phyloP scores from a whole-genome alignment of 805 yeast species.

The Clavispora vitiphila region DNA sequence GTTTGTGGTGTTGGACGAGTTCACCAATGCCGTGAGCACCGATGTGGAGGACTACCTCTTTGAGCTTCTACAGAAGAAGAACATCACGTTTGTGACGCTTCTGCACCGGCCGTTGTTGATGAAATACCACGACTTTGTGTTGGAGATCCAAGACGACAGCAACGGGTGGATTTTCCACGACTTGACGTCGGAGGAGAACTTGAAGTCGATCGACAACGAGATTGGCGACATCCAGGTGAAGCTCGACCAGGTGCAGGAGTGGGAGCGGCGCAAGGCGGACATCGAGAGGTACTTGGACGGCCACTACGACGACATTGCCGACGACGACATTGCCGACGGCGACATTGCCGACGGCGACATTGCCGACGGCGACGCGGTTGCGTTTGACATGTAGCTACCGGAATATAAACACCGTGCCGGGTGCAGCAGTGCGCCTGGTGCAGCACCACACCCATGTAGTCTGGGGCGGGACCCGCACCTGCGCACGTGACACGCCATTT shows the following conservation, averaged over 20 bases:
- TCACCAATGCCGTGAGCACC: constrained; percentile 87
- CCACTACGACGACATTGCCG: constrained; percentile 12
- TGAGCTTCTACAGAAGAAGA: constrained; percentile 63
- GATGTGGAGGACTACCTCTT: constrained; percentile 87
- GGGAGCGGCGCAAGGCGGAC: constrained; percentile 58
- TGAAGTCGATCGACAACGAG: constrained; percentile 68
- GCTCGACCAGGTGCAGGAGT: constrained; percentile 50
- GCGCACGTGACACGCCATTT: constrained; percentile 4
- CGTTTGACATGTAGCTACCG: too few species aligned
- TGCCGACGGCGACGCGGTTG: neutral
- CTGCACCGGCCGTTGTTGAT: constrained; percentile 79
- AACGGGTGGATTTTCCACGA: constrained; percentile 47
- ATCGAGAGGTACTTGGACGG: constrained; percentile 52
- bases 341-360: constrained; percentile 4
- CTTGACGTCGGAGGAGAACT: constrained; percentile 60
- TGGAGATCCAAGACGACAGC: constrained; percentile 57
- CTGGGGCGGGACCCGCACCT: too few species aligned
- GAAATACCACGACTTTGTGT: constrained; percentile 75
- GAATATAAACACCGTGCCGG: too few species aligned
- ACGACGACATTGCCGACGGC: too few species aligned
- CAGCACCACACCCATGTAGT: too few species aligned
- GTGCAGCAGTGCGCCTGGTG: too few species aligned
- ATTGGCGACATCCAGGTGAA: constrained; percentile 61
- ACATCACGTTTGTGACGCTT: constrained; percentile 74
- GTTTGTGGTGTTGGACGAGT: constrained; percentile 83